Evolutionary conservation across 2,329 filamentous ascomycete genomes (phyloP).

Genomic region (Ascochyta fabae): DNA sequence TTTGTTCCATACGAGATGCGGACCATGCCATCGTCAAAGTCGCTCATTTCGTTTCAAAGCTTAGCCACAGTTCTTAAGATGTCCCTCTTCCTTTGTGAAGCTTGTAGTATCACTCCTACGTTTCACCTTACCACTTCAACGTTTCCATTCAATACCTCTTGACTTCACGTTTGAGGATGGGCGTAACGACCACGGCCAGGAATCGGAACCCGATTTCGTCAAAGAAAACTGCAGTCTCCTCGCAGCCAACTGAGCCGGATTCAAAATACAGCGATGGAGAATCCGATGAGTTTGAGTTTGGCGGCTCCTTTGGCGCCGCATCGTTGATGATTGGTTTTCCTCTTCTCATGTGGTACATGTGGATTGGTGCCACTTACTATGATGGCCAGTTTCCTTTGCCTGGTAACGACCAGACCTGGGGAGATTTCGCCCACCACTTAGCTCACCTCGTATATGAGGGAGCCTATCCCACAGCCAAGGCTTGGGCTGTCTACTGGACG

Average conservation of each 20-base stretch:
- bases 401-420: conserved; percentile 66
- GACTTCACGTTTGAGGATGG: conserved; percentile 1
- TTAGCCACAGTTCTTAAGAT: neutral
- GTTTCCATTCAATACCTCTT: neutral
- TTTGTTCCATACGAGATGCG: neutral
- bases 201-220: neutral
- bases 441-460: conserved; percentile 75
- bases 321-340: conserved; percentile 92
- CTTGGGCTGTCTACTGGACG: conserved; percentile 90
- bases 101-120: neutral
- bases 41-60: neutral
- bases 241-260: neutral
- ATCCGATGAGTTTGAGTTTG: conserved; percentile 75
- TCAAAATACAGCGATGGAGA: conserved; percentile 19
- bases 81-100: neutral
- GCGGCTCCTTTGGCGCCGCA: conserved; percentile 76
- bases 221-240: neutral
- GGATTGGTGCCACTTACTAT: conserved; percentile 92
- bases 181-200: conserved; percentile 4
- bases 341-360: conserved; percentile 97
- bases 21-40: neutral
- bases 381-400: conserved; percentile 78
- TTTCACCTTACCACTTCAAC: neutral
- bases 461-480: conserved; percentile 79
- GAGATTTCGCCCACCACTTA: conserved; percentile 74